phyloP scores from a whole-genome alignment of 306 rosid species.

The Corylus heterophylla region DNA sequence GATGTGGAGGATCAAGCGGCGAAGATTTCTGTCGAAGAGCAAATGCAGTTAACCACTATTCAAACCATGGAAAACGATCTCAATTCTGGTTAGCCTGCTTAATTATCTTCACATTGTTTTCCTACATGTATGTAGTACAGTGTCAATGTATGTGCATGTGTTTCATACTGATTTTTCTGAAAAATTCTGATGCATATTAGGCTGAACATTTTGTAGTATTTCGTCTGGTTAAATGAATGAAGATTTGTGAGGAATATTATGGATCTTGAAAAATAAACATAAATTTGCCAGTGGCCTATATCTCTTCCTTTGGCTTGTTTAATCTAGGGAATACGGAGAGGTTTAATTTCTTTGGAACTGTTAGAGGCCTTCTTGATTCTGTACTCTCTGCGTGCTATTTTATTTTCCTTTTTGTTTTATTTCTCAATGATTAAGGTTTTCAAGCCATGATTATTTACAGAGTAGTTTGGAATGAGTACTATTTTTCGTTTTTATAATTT shows the following conservation, averaged over 20 bases:
- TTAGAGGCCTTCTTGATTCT: neutral
- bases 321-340: neutral
- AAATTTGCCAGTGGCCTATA: neutral
- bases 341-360: neutral
- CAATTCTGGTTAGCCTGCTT: constrained; percentile 46
- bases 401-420: neutral
- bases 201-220: neutral
- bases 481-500: neutral
- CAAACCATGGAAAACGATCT: constrained; percentile 66
- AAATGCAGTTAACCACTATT: constrained; percentile 58
- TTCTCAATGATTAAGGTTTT: neutral
- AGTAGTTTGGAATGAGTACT: neutral
- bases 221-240: neutral
- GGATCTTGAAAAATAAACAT: neutral
- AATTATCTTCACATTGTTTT: neutral
- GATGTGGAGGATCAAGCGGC: constrained; percentile 90
- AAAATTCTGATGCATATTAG: neutral
- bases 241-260: neutral
- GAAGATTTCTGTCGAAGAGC: constrained; percentile 78
- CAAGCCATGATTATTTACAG: neutral
- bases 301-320: neutral
- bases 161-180: neutral
- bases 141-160: neutral
- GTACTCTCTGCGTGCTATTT: neutral
- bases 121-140: neutral